Base-by-base conservation (phyloP, 2,329 filamentous ascomycete genomes). In the Massarina eburnea region DNA sequence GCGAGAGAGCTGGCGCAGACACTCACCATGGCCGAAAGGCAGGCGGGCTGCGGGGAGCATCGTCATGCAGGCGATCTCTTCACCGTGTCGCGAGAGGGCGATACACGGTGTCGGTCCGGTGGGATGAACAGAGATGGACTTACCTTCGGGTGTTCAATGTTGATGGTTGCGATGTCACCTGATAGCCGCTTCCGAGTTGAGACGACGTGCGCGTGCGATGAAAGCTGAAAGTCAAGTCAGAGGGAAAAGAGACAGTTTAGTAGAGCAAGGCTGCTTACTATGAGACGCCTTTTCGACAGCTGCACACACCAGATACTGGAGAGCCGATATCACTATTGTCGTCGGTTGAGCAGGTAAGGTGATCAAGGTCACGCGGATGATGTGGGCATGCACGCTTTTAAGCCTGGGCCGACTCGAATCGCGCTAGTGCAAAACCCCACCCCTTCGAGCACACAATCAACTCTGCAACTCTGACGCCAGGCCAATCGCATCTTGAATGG, bases 41-140 rank as follows among this genome's bases (percentile, higher is more conserved):
- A 45, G 47, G 40, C 44, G 55, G 54, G 40, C 46, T 34, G 21
- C 45, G 46, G 38, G 51, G 41, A 39, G 39, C 50, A 41, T 39
- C 43, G 41, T 46, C 48, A 48, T 22, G 36, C 45, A 33, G 38
- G 46, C 34, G 36, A 36, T 35, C 14, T 15, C 18, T 24, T 8
- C 12, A 18, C n/a, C 14, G 14, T 14, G 17, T 33, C 17, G 30
- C 33, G 15, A 5, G n/a, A n/a, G n/a, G n/a, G n/a, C 17, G 33
- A 21, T 12, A 14, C 7, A 27, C 10, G 20, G 36, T 39, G 36
- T 18, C 15, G 36, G n/a, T 39, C 17, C 12, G 10, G 10, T 20
- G 27, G 7, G n/a, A 26, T 40, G 22, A 26, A 32, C 19, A 20
- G 38, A 40, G 14, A 15, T 21, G 6, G 10, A 18, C 22, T 29